Evolutionary conservation across 495 filamentous ascomycete species (phyloP), one percentile per base, ranked within the genome.

Genomic region (Lasiosphaeria hispida): DNA sequence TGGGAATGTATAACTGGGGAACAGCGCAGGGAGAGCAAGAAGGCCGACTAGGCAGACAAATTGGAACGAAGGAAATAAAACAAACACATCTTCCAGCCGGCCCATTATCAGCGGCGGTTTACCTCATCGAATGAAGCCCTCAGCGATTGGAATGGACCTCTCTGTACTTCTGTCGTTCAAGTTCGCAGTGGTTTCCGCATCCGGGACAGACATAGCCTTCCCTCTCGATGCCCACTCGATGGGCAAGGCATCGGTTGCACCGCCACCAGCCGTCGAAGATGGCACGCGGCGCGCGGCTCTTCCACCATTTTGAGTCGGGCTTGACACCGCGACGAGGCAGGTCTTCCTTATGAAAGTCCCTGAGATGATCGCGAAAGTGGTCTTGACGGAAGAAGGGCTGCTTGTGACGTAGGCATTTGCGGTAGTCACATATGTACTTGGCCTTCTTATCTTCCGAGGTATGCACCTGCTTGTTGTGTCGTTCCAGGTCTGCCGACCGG

Each of bases 261-360:
- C 80, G 68, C 77, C 77, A 82, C 73, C 78, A 76, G 6, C 66
- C 65, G 13, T n/a, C n/a, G 9, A 53, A 34, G 44, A 80, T 59
- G 5, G 63, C 64, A 23, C 18, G 8, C 1, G 36, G 13, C 11
- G 59, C 38, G 51, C 64, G 55, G 7, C 30, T 18, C 19, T 13
- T 17, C 68, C 69, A 69, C 58, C 61, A 69, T 13, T 43, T 45
- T 1, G n/a, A n/a, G 18, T 67, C 63, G 8, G 34, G 57, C 51
- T 41, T 56, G 17, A 35, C 58, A n/a, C 60, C 57, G 1, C 73
- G 67, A 18, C 69, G 72, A 59, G 63, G 41, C 13, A 82, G 61
- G 56, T 82, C 79, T 61, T 83, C 80, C 18, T 64, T 69, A 67
- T 83, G 80, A 48, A 57, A 77, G 10, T 77, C 72, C 10, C 78